Conservation (phyloP, 306 rosid genomes). For the Dryas octopetala region DNA sequence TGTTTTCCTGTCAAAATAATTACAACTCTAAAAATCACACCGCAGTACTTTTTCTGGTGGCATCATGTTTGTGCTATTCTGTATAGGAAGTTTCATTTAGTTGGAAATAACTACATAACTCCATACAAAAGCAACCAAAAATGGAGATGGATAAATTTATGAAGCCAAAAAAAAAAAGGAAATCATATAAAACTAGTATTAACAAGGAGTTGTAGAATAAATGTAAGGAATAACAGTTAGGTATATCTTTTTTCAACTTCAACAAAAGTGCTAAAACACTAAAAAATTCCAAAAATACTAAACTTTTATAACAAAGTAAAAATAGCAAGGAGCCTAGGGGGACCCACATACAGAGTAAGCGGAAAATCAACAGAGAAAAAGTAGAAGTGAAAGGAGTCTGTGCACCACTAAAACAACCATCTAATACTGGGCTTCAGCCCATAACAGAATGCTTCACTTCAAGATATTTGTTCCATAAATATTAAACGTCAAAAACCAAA, state of each 20-base stretch:
- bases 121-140: background rate
- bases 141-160: background rate
- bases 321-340: background rate
- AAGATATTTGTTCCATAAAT: background rate
- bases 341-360: background rate
- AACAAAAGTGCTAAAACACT: background rate
- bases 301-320: background rate
- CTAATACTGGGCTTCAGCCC: background rate
- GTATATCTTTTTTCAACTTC: background rate
- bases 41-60: background rate
- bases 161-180: background rate
- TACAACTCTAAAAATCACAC: background rate
- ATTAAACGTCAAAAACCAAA: background rate
- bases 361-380: background rate
- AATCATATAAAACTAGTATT: background rate
- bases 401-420: background rate
- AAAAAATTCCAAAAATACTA: background rate
- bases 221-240: background rate
- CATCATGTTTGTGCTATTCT: background rate
- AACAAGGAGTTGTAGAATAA: background rate
- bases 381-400: background rate
- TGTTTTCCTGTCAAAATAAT: slow-evolving; percentile 56
- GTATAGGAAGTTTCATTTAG: background rate
- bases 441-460: background rate
- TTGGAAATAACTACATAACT: background rate